Evolutionary conservation across 192 early-diverging fungal genomes (phyloP).

Genomic region (Backusella psychrophila): DNA sequence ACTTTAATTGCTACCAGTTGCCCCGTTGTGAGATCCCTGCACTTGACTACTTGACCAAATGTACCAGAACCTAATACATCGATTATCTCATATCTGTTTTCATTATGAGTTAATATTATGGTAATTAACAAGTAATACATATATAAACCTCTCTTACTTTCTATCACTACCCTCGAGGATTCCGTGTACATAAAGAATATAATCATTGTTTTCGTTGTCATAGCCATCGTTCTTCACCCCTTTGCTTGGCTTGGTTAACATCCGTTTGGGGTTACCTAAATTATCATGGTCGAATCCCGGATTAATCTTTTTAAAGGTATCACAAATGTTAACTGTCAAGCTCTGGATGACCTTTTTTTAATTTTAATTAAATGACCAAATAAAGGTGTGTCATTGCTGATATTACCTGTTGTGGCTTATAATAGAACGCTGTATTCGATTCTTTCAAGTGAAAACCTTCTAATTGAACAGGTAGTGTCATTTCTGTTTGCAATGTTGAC

Average conservation of each 20-base stretch:
- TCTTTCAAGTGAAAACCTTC: background rate
- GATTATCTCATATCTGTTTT: constrained; percentile 77
- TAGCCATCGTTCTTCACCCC: constrained; percentile 87
- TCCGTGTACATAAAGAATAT: constrained; percentile 95
- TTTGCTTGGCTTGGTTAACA: constrained; percentile 90
- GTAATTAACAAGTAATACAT: no score
- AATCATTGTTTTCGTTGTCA: constrained; percentile 94
- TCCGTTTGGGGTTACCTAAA: constrained; percentile 82
- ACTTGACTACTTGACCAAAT: constrained; percentile 98
- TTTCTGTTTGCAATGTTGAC: background rate
- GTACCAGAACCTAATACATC: constrained; percentile 94
- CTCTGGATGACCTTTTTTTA: background rate
- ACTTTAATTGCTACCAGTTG: constrained; percentile 92
- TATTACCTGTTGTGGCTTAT: background rate
- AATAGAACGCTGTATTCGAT: background rate
- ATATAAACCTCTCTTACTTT: background rate
- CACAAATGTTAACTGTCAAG: constrained; percentile 8
- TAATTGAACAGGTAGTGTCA: background rate
- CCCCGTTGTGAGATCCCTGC: constrained; percentile 86
- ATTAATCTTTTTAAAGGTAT: constrained; percentile 76
- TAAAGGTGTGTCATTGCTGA: background rate
- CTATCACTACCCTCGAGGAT: constrained; percentile 73
- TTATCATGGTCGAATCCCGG: constrained; percentile 79
- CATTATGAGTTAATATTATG: no score
- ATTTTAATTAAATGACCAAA: background rate